These are phyloP conservation scores for Rhododendron kiyosumense DNA, from an alignment of 148 eudicot species.

Conservation along the genomic window DNA sequence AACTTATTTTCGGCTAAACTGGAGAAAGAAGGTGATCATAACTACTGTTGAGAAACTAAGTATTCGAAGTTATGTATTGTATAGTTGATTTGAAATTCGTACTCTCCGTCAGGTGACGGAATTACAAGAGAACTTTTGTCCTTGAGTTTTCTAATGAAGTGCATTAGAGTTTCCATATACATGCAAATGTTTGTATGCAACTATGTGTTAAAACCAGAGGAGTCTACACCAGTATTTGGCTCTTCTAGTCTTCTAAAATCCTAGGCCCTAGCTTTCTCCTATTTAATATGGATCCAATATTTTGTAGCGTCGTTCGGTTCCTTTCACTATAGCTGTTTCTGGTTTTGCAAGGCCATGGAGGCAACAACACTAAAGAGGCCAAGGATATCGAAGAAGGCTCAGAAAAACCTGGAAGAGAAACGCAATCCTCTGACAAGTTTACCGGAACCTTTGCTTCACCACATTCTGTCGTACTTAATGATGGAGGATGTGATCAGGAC, in stretches of 20 bases:
- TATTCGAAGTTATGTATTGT: too few relatives aligned
- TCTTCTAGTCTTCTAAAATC: not conserved
- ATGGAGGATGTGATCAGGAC: conserved; percentile 8
- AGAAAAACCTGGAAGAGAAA: not conserved
- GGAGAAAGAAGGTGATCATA: too few relatives aligned
- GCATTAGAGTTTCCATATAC: too few relatives aligned
- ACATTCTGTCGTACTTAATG: not conserved
- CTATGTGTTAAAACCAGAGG: too few relatives aligned
- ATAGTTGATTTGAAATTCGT: too few relatives aligned
- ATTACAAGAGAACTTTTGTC: too few relatives aligned
- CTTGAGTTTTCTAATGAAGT: too few relatives aligned
- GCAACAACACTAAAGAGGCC: not conserved
- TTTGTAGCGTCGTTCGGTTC: not conserved
- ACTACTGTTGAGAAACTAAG: too few relatives aligned
- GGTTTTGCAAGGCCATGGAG: not conserved
- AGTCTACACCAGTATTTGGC: not conserved
- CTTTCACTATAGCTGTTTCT: not conserved
- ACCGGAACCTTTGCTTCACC: conserved; percentile 6
- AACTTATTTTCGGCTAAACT: too few relatives aligned
- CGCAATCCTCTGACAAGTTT: not conserved
- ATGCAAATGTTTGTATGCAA: too few relatives aligned
- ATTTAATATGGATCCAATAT: not conserved
- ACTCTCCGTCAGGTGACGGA: too few relatives aligned
- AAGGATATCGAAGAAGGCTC: not conserved
- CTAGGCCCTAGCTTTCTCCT: not conserved